Conservation (phyloP, 2,329 filamentous ascomycete genomes). For the Zalaria sp. region DNA sequence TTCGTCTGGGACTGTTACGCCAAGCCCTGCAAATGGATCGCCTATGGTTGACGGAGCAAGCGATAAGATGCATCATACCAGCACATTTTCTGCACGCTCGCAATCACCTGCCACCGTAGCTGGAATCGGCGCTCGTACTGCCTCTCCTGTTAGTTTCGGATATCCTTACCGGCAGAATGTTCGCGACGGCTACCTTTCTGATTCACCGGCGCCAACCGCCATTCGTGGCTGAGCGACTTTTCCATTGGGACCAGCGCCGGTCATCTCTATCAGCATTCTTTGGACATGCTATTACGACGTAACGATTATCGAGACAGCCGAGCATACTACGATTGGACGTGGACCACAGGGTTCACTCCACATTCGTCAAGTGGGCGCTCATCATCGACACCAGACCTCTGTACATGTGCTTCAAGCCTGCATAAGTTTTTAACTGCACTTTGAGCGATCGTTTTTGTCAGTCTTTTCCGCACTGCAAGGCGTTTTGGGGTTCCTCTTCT, state of each 20-base stretch:
- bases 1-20: constrained; percentile 7
- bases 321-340: no score
- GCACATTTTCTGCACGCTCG: constrained; percentile 16
- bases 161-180: constrained; percentile 19
- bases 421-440: neutral
- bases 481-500: neutral
- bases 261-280: no score
- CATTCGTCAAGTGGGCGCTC: no score
- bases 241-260: no score
- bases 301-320: no score
- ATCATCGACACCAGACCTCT: no score
- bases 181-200: constrained; percentile 19
- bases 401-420: neutral
- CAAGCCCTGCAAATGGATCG: constrained; percentile 4
- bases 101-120: constrained; percentile 16
- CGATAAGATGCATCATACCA: constrained; percentile 8
- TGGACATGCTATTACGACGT: no score
- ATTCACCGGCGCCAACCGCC: constrained; percentile 18
- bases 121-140: constrained; percentile 10
- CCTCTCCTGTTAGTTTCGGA: constrained; percentile 20
- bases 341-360: no score
- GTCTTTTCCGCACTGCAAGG: neutral
- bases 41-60: constrained; percentile 14
- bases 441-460: neutral
- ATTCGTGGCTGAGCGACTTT: constrained; percentile 17